Base-by-base conservation (phyloP, 345 rosid genomes). In the Citrus unshiu region DNA sequence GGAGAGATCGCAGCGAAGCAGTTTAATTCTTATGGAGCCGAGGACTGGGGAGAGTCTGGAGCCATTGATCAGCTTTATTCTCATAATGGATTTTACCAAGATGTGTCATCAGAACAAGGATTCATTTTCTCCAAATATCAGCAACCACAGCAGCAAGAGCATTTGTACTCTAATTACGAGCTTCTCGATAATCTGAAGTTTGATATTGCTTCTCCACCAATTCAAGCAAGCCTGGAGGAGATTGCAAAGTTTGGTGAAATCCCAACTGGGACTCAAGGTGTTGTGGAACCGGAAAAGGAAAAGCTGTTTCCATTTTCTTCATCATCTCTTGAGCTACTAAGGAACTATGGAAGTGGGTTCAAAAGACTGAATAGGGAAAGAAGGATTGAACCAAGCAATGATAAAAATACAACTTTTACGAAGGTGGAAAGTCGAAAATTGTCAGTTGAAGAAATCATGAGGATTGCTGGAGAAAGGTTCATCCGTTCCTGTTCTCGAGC, bases 381-480 rank as follows among this genome's bases (percentile, higher is more conserved):
- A 65, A 63, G 73, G 22, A 70, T 82, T 40, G 76, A 87, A 25
- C 70, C 64, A 54, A 61, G 79, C 40, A 66, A 10, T 79, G 78
- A 72, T n/a, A 37, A 29, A n/a, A 77, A 69, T 24, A 27, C 25
- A 30, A 57, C 37, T 46, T 39, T 54, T 10, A 24, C 59, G 27
- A 56, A 43, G 63, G 69, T 30, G 19, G 68, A 61, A 14, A 62
- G 29, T 4, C 34, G 57, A 37, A 83, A 22, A 40, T 49, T 83
- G 35, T 87, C 90, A 1, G 61, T 84, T 8, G 88, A 86, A 80
- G 88, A 86, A 40, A 73, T 87, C 79, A 74, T 87, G 64, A 86
- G 87, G 72, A 61, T 86, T 54, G 91, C 91, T 12, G 90, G 88
- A 37, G 89, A 77, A 19, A 87, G 83, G 61, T 87, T 90, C 78